phyloP scores from a whole-genome alignment of 306 rosid species.

The Amphicarpaea edgeworthii region DNA sequence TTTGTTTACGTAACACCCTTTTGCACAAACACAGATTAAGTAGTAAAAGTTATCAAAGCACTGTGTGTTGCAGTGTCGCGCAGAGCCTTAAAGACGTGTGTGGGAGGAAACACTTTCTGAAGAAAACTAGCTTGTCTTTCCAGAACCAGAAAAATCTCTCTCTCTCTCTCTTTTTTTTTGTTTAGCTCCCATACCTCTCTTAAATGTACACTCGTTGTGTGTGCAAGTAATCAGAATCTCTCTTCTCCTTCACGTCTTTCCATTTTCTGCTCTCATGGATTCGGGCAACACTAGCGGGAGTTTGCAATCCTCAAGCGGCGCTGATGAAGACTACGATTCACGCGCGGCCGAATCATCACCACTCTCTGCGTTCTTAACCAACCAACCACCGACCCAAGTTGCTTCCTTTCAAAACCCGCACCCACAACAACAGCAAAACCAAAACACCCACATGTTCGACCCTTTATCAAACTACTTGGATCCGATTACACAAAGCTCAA shows the following conservation, averaged over 20 bases:
- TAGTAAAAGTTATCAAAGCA: conserved; percentile 45
- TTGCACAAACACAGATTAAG: conserved; percentile 45
- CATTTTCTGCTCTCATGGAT: conserved; percentile 63
- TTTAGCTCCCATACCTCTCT: conserved; percentile 41
- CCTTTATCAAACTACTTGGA: conserved; percentile 67
- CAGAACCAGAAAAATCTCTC: conserved; percentile 40
- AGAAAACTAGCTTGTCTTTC: conserved; percentile 41
- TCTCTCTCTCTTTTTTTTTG: background rate
- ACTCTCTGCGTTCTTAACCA: conserved; percentile 58
- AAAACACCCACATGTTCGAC: conserved; percentile 47
- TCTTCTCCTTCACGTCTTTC: conserved; percentile 44
- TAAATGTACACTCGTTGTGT: conserved; percentile 42
- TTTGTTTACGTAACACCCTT: conserved; percentile 47
- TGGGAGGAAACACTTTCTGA: conserved; percentile 46
- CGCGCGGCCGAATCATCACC: conserved; percentile 67
- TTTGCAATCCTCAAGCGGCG: conserved; percentile 85
- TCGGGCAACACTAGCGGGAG: conserved; percentile 76
- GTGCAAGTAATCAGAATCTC: conserved; percentile 46
- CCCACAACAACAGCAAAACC: conserved; percentile 31
- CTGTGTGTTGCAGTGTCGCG: conserved; percentile 45
- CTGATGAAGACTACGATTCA: conserved; percentile 86
- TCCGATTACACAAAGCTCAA: conserved; percentile 39
- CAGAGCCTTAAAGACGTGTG: conserved; percentile 43
- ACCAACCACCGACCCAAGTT: conserved; percentile 39
- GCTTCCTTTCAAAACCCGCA: conserved; percentile 42